Conservation (phyloP, 371 early-diverging fungal genomes). For the Homolaphlyctis polyrhiza region DNA sequence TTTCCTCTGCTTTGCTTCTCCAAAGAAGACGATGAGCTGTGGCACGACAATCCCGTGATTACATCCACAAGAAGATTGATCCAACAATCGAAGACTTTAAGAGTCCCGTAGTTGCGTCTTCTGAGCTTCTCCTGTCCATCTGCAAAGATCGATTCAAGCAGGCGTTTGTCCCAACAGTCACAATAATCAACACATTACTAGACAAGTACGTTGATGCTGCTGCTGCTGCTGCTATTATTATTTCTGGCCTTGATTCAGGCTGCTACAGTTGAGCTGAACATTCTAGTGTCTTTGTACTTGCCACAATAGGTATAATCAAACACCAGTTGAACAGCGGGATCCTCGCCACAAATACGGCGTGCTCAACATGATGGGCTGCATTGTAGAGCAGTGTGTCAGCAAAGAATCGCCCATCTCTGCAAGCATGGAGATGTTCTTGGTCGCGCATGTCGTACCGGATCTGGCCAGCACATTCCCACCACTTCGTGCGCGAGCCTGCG, state of each 20-base stretch:
- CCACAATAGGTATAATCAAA: too few relatives aligned
- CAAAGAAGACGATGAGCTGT: constrained; percentile 74
- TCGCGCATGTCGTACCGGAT: constrained; percentile 79
- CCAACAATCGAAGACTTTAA: constrained; percentile 69
- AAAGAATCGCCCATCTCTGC: constrained; percentile 25
- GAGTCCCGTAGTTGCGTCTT: constrained; percentile 63
- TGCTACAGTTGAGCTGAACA: not conserved
- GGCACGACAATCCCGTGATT: constrained; percentile 91
- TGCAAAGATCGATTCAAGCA: constrained; percentile 69
- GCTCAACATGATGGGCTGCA: constrained; percentile 68
- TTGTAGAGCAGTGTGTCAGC: constrained; percentile 23
- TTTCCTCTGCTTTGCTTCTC: constrained; percentile 86
- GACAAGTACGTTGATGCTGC: constrained; percentile 2
- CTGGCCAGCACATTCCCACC: constrained; percentile 71
- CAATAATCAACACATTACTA: constrained; percentile 66
- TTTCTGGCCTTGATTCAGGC: not conserved
- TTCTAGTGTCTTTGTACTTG: constrained; percentile 36
- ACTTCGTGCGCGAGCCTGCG: constrained; percentile 64
- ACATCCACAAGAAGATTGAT: constrained; percentile 72
- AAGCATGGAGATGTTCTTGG: constrained; percentile 75
- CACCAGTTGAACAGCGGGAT: constrained; percentile 61
- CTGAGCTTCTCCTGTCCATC: constrained; percentile 64
- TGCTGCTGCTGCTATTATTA: too few relatives aligned
- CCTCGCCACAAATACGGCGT: constrained; percentile 84
- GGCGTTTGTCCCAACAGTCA: constrained; percentile 70